phyloP scores from a whole-genome alignment of 352 stramenopile genomes.

The Globisporangium mamillatum region DNA sequence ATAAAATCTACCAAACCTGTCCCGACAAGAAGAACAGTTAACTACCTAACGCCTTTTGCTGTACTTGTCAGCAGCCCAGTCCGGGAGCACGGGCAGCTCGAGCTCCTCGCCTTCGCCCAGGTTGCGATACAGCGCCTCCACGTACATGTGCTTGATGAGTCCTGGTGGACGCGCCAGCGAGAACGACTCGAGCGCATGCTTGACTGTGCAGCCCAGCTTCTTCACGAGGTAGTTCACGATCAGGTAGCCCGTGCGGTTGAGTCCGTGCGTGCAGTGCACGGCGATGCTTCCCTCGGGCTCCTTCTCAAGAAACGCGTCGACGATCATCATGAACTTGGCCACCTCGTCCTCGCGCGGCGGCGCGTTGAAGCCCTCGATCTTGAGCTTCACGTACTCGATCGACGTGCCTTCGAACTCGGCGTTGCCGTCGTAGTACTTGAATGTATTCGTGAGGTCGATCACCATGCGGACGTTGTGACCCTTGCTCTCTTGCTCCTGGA shows the following conservation, averaged over 20 bases:
- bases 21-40: neutral
- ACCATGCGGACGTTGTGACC: conserved; percentile 57
- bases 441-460: conserved; percentile 83
- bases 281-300: conserved; percentile 47
- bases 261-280: conserved; percentile 77
- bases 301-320: conserved; percentile 53
- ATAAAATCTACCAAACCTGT: neutral
- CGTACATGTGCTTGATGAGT: conserved; percentile 84
- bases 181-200: conserved; percentile 67
- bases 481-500: conserved; percentile 36
- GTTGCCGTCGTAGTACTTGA: conserved; percentile 78
- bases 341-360: conserved; percentile 52
- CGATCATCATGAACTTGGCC: conserved; percentile 54
- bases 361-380: conserved; percentile 67
- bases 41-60: conserved; percentile 22
- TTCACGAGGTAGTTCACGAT: conserved; percentile 74
- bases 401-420: conserved; percentile 39
- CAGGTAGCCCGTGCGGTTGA: conserved; percentile 79
- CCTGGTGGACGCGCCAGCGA: conserved; percentile 54
- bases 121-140: conserved; percentile 62
- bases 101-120: conserved; percentile 42
- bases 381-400: conserved; percentile 75
- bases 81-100: conserved; percentile 49
- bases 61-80: conserved; percentile 72
- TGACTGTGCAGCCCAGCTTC: conserved; percentile 40